phyloP scores from a whole-genome alignment of 2,329 filamentous ascomycete genomes.

The Botrytis fabae region DNA sequence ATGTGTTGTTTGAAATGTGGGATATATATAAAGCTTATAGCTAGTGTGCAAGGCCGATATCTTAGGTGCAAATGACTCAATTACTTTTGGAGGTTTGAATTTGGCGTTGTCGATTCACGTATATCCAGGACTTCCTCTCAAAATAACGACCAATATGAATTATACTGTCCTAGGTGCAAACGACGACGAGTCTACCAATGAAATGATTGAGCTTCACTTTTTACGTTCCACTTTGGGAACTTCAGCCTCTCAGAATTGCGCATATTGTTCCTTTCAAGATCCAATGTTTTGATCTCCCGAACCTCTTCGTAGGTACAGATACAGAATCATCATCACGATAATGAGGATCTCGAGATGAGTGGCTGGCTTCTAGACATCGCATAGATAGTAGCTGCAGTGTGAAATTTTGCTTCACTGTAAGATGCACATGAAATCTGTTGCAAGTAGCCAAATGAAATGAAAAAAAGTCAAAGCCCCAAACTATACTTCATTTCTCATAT shows the following conservation, averaged over 20 bases:
- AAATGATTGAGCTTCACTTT: background rate
- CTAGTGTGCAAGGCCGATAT: background rate
- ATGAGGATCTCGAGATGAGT: conserved; percentile 15
- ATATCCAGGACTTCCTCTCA: background rate
- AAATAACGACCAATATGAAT: background rate
- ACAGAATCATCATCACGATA: background rate
- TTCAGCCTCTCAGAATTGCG: background rate
- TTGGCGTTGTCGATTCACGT: background rate
- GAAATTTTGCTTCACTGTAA: background rate
- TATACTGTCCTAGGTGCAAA: background rate
- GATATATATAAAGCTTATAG: background rate
- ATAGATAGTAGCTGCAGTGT: conserved; percentile 14
- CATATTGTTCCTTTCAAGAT: background rate
- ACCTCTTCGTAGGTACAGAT: background rate
- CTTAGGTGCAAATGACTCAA: background rate
- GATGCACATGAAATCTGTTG: conserved; percentile 9
- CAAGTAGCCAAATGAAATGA: conserved; percentile 9
- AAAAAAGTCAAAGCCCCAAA: conserved; percentile 15
- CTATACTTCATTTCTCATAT: conserved; percentile 10
- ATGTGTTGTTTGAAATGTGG: background rate
- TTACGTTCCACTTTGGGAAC: background rate
- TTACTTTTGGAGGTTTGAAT: background rate
- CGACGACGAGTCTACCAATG: background rate
- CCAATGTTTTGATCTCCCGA: background rate
- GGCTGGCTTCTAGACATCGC: conserved; percentile 16